These are phyloP conservation scores for Phytophthora citrophthora DNA, from an alignment of 352 stramenopile species.

Conservation along the genomic window DNA sequence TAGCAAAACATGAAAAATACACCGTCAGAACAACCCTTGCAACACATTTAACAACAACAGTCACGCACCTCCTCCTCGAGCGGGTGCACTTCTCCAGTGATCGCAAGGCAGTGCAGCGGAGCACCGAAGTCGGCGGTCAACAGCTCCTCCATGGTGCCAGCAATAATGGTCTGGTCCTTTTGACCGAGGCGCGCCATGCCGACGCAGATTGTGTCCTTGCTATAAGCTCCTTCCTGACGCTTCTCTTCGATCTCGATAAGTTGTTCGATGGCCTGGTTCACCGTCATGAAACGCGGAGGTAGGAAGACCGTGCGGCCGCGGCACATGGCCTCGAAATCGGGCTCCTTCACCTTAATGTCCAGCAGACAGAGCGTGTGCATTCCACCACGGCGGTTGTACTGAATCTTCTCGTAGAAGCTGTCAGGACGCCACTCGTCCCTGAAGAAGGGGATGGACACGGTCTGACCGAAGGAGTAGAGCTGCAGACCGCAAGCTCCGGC, in stretches of 20 bases:
- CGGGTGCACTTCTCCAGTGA: slow-evolving; percentile 95
- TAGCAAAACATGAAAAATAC: slow-evolving; percentile 4
- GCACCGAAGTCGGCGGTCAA: slow-evolving; percentile 94
- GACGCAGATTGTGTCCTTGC: slow-evolving; percentile 83
- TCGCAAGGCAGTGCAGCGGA: slow-evolving; percentile 97
- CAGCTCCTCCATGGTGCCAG: slow-evolving; percentile 96
- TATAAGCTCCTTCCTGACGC: slow-evolving; percentile 89
- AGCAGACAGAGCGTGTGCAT: slow-evolving; percentile 99
- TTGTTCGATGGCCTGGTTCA: slow-evolving; percentile 95
- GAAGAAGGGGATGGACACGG: slow-evolving; percentile 99
- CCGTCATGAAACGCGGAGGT: slow-evolving; percentile 98
- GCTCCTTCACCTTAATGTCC: slow-evolving; percentile 99
- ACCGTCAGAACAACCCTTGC: not conserved
- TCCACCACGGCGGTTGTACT: slow-evolving; percentile 94
- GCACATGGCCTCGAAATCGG: slow-evolving; percentile 97
- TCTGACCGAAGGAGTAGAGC: slow-evolving; percentile 99
- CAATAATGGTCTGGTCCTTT: slow-evolving; percentile 92
- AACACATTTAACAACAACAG: not conserved
- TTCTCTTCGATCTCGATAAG: slow-evolving; percentile 95
- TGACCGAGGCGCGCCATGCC: slow-evolving; percentile 96
- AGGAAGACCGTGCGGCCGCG: slow-evolving; percentile 93
- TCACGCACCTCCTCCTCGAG: slow-evolving; percentile 95
- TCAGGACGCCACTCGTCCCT: slow-evolving; percentile 95
- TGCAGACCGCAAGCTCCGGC: slow-evolving; percentile 96
- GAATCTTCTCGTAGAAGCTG: slow-evolving; percentile 98